Evolutionary conservation across 2,329 filamentous ascomycete species (phyloP).

Genomic region (Fusarium sp.): DNA sequence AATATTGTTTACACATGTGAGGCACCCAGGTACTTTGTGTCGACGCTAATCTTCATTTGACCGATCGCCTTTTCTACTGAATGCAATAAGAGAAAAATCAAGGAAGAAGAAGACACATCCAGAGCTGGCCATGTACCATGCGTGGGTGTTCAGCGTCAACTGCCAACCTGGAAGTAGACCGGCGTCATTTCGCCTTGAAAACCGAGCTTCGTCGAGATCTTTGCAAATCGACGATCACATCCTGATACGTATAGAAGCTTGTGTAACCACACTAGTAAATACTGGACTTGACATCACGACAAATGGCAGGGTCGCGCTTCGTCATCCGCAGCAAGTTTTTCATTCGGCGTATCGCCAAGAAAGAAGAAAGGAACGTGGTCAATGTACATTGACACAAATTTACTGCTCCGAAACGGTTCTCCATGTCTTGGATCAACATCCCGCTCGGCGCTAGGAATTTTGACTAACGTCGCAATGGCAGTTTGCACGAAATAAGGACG

Average conservation of each 20-base stretch:
- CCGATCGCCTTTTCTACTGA: not conserved
- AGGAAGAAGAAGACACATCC: not conserved
- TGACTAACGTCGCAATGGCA: constrained; percentile 11
- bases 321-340: constrained; percentile 28
- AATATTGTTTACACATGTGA: no score
- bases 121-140: not conserved
- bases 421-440: constrained; percentile 9
- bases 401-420: constrained; percentile 8
- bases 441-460: constrained; percentile 11
- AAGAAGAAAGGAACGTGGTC: not conserved
- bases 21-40: no score
- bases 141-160: not conserved
- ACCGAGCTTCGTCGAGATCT: constrained; percentile 19
- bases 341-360: not conserved
- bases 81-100: not conserved
- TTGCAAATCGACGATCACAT: constrained; percentile 27
- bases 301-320: constrained; percentile 9
- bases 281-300: not conserved
- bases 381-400: constrained; percentile 8
- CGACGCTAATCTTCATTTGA: not conserved
- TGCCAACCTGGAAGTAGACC: not conserved
- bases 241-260: constrained; percentile 26
- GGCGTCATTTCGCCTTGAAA: constrained; percentile 11
- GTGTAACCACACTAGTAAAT: constrained; percentile 29
- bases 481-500: constrained; percentile 23